Evolutionary conservation across 441 rosid species (phyloP).

Genomic region (Arabidopsis lyrata): DNA sequence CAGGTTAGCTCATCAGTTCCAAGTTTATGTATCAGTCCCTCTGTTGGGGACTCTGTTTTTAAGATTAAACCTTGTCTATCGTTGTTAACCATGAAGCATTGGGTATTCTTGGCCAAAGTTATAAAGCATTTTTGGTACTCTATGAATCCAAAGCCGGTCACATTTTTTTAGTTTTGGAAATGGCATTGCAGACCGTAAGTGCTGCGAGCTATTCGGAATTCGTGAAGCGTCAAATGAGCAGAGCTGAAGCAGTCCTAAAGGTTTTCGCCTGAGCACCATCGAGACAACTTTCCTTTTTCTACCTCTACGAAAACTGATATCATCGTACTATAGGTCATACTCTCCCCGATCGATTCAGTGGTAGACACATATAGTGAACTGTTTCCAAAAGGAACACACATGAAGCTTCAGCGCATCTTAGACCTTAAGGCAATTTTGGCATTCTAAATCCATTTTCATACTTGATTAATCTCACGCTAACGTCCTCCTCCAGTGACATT

Average conservation of each 20-base stretch:
- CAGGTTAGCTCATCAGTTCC: slow-evolving; percentile 55
- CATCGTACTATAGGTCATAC: neutral
- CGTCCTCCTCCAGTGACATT: too few relatives aligned
- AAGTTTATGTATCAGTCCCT: neutral
- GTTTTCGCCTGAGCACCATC: too few relatives aligned
- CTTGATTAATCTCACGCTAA: too few relatives aligned
- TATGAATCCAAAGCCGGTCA: too few relatives aligned
- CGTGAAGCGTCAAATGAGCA: neutral
- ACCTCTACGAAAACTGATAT: too few relatives aligned
- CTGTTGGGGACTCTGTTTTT: neutral
- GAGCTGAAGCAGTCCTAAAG: neutral
- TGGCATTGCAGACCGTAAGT: neutral
- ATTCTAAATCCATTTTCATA: too few relatives aligned
- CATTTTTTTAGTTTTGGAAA: too few relatives aligned
- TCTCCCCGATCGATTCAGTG: neutral
- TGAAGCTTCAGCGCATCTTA: neutral
- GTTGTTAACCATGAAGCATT: neutral
- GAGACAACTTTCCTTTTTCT: too few relatives aligned
- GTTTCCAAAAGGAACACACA: neutral
- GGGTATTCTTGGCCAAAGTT: too few relatives aligned
- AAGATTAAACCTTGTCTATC: too few relatives aligned
- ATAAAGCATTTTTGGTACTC: too few relatives aligned
- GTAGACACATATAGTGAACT: neutral
- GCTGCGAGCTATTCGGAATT: neutral
- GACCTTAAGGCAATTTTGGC: neutral